Evolutionary conservation across 495 filamentous ascomycete genomes (phyloP).

Genomic region (Penicillium alfredii): DNA sequence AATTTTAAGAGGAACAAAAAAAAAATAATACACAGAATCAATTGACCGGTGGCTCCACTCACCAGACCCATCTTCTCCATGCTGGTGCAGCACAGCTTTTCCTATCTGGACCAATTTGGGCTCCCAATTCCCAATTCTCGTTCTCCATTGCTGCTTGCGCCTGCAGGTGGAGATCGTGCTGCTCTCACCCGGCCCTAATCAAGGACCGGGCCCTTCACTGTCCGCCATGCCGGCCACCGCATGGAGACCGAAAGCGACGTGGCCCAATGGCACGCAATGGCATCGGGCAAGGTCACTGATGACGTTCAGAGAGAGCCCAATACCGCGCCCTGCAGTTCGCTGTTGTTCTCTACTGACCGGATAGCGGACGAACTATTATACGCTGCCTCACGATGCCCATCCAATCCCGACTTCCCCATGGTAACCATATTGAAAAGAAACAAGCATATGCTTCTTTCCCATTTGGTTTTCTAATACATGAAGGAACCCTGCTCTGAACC

Average conservation of each 20-base stretch:
- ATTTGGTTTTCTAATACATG: conserved; percentile 30
- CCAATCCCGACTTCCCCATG: conserved; percentile 21
- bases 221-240: conserved; percentile 18
- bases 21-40: conserved; percentile 8
- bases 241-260: conserved; percentile 31
- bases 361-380: conserved; percentile 33
- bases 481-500: conserved; percentile 23
- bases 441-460: conserved; percentile 27
- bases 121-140: conserved; percentile 16
- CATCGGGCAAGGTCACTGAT: conserved; percentile 34
- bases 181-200: conserved; percentile 29
- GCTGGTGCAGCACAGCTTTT: conserved; percentile 16
- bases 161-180: conserved; percentile 23
- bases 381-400: conserved; percentile 36
- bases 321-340: conserved; percentile 21
- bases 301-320: conserved; percentile 35
- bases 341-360: conserved; percentile 28
- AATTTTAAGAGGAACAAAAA: conserved; percentile 3
- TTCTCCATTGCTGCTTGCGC: conserved; percentile 18
- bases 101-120: conserved; percentile 17
- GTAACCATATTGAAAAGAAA: conserved; percentile 18
- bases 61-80: conserved; percentile 20
- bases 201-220: conserved; percentile 20
- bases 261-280: conserved; percentile 35
- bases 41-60: conserved; percentile 18